These are phyloP conservation scores for Cladosporium cucumerinum DNA, from an alignment of 2,329 filamentous ascomycete species.

Conservation along the genomic window DNA sequence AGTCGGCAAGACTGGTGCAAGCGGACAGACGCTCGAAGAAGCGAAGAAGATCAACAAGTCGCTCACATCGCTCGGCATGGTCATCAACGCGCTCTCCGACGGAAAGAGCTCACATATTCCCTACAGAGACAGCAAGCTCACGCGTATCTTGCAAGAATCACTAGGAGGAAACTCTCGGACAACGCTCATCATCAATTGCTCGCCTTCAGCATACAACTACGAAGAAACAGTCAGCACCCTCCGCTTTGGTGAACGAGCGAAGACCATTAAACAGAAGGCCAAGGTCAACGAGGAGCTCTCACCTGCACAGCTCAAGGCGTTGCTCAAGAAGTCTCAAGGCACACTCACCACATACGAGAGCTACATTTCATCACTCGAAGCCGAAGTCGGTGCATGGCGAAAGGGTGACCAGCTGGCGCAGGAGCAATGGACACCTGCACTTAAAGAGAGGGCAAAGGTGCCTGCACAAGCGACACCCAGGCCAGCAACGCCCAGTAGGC, in stretches of 20 bases:
- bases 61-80: conserved; percentile 95
- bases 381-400: conserved; percentile 83
- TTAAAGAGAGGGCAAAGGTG: conserved; percentile 42
- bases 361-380: conserved; percentile 79
- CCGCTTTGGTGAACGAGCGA: conserved; percentile 91
- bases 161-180: conserved; percentile 96
- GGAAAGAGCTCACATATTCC: conserved; percentile 95
- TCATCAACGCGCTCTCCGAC: conserved; percentile 95
- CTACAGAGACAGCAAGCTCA: conserved; percentile 97
- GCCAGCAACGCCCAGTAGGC: conserved; percentile 59
- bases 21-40: conserved; percentile 93
- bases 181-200: conserved; percentile 98
- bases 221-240: conserved; percentile 88
- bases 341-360: conserved; percentile 85
- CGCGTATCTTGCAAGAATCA: conserved; percentile 93
- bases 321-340: conserved; percentile 87
- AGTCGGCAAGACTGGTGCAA: conserved; percentile 96
- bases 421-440: conserved; percentile 78
- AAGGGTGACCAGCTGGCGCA: conserved; percentile 82
- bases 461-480: conserved; percentile 46
- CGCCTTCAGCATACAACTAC: conserved; percentile 98
- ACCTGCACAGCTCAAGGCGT: conserved; percentile 86
- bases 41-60: conserved; percentile 99
- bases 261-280: conserved; percentile 99
- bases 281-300: conserved; percentile 99